A percentile compares a stretch with the other conserved stretches of the same genome.
phyloP scores from a whole-genome alignment of 1,284 basidiomycete species.

The Phellinidium pouzarii region DNA sequence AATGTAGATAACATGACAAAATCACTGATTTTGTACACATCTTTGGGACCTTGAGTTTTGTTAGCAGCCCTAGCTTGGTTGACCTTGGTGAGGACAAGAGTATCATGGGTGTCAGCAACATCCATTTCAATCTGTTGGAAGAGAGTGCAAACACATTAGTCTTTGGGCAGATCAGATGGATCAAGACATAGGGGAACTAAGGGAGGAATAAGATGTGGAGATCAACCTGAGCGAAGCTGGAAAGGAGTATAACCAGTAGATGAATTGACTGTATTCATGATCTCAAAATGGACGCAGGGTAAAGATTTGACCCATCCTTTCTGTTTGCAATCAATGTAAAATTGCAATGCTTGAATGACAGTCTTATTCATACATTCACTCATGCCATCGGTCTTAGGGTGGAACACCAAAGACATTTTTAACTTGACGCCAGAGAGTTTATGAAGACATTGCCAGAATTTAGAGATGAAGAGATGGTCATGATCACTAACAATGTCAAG shows the following conservation, averaged over 20 bases:
- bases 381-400: constrained; percentile 24
- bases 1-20: constrained; percentile 21
- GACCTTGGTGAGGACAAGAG: constrained; percentile 4
- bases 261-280: constrained; percentile 31
- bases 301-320: constrained; percentile 31
- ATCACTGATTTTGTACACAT: constrained; percentile 17
- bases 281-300: constrained; percentile 31
- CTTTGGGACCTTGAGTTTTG: constrained; percentile 12
- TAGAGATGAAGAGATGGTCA: constrained; percentile 23
- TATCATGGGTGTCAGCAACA: not conserved
- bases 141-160: not conserved
- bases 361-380: constrained; percentile 32
- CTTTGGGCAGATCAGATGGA: not conserved
- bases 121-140: not conserved
- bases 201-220: constrained; percentile 25
- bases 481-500: constrained; percentile 23
- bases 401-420: constrained; percentile 23
- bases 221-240: constrained; percentile 23
- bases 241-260: constrained; percentile 33
- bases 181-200: not conserved
- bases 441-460: constrained; percentile 24
- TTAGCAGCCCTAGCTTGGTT: constrained; percentile 22
- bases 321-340: constrained; percentile 31
- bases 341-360: constrained; percentile 29
- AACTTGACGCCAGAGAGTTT: constrained; percentile 20